A percentile compares a stretch with the other conserved stretches of the same genome.
Conservation (phyloP, 1,284 basidiomycete genomes). For the Athelia sp. region DNA sequence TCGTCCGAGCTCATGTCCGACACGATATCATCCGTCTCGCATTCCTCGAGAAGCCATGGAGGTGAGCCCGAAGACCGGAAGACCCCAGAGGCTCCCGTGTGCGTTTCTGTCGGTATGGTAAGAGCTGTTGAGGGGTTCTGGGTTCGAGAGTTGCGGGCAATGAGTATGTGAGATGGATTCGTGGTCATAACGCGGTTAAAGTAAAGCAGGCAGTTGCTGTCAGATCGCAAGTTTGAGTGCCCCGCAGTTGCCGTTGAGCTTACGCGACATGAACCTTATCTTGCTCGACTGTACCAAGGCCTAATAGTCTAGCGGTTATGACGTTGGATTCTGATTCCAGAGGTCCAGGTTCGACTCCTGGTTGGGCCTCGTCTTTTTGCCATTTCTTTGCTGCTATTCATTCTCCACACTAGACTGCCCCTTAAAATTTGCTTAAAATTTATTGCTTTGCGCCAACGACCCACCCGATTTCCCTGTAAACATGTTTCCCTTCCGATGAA, state of each 20-base stretch:
- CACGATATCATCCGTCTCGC: conserved; percentile 61
- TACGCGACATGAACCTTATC: too few relatives aligned
- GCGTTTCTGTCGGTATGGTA: conserved; percentile 78
- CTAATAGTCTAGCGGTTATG: conserved; percentile 27
- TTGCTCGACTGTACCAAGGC: too few relatives aligned
- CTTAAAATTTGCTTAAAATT: too few relatives aligned
- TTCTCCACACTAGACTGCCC: too few relatives aligned
- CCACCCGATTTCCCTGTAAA: too few relatives aligned
- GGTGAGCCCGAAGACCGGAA: conserved; percentile 74
- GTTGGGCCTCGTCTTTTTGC: conserved; percentile 15
- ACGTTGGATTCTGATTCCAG: conserved; percentile 24
- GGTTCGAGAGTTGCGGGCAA: conserved; percentile 75
- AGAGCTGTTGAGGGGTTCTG: conserved; percentile 72
- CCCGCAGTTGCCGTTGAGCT: too few relatives aligned
- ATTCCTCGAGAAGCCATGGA: conserved; percentile 69
- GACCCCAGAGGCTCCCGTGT: conserved; percentile 77
- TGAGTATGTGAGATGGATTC: conserved; percentile 80
- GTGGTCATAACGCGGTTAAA: conserved; percentile 42
- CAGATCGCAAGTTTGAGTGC: too few relatives aligned
- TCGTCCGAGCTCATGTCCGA: conserved; percentile 63
- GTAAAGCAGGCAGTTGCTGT: neutral
- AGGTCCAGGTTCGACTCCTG: conserved; percentile 25
- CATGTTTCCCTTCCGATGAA: too few relatives aligned
- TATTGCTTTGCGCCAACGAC: too few relatives aligned
- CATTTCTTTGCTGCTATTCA: too few relatives aligned